Conservation (phyloP, 2,329 filamentous ascomycete genomes). For the Escovopsis sp. region DNA sequence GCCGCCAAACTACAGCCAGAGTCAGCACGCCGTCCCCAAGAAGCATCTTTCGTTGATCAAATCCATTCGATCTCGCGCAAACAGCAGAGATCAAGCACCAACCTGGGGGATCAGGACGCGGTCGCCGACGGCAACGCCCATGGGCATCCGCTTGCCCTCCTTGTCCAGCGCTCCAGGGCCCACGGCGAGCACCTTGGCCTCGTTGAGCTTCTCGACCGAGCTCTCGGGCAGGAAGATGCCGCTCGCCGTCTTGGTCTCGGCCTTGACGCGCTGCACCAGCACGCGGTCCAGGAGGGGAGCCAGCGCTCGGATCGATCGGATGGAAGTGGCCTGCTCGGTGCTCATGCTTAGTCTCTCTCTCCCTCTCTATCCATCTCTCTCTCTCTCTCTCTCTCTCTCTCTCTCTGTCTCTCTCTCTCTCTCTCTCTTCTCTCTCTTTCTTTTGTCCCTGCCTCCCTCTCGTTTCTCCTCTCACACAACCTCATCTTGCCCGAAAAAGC, state of each 20-base stretch:
- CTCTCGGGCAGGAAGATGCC: constrained; percentile 98
- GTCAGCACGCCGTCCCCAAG: not conserved
- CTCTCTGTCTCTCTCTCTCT: constrained; percentile 1
- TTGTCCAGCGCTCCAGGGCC: constrained; percentile 79
- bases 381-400: not conserved
- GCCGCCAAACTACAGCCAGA: constrained; percentile 59
- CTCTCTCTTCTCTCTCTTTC: not conserved
- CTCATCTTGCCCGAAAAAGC: too few species aligned
- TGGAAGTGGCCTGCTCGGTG: constrained; percentile 44
- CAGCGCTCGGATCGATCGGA: constrained; percentile 92
- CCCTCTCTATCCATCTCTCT: not conserved
- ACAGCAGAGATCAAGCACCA: constrained; percentile 18
- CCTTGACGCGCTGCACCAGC: constrained; percentile 94
- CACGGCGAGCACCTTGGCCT: constrained; percentile 90
- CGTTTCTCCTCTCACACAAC: too few species aligned
- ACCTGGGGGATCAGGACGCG: constrained; percentile 93
- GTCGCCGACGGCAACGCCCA: constrained; percentile 73
- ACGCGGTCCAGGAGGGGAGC: constrained; percentile 95
- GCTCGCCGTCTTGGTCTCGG: constrained; percentile 87
- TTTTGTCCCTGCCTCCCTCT: not conserved
- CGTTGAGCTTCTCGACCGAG: constrained; percentile 94
- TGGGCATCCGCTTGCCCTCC: constrained; percentile 74
- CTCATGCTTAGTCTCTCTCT: not conserved
- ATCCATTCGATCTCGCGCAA: not conserved
- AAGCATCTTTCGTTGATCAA: not conserved